These are phyloP conservation scores for Magnusiomyces ingens DNA, from an alignment of 1,139 yeast genomes.

Conservation along the genomic window DNA sequence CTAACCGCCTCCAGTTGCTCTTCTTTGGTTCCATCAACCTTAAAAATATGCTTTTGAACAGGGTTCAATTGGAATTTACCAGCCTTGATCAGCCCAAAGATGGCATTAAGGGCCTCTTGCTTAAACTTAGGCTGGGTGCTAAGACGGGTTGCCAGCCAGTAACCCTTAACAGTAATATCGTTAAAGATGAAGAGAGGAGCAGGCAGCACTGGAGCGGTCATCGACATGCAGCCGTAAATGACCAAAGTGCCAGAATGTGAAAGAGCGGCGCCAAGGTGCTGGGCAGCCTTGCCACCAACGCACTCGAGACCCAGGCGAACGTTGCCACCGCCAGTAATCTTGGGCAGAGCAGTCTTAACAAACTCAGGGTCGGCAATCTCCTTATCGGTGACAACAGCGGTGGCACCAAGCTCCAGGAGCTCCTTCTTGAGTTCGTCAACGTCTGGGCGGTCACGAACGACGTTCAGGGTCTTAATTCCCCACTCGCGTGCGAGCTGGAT, in stretches of 20 bases:
- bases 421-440: constrained; percentile 56
- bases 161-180: constrained; percentile 78
- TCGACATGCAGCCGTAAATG: constrained; percentile 97
- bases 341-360: constrained; percentile 53
- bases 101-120: constrained; percentile 46
- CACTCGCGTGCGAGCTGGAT: constrained; percentile 74
- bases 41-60: constrained; percentile 43
- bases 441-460: constrained; percentile 78
- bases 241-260: constrained; percentile 60
- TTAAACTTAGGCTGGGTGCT: not conserved
- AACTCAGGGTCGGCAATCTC: constrained; percentile 66
- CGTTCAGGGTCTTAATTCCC: constrained; percentile 78
- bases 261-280: constrained; percentile 77
- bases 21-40: constrained; percentile 39
- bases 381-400: constrained; percentile 86
- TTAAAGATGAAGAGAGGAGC: constrained; percentile 87
- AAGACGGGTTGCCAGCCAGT: constrained; percentile 49
- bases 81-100: constrained; percentile 41
- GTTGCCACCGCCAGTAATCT: constrained; percentile 28
- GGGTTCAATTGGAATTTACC: constrained; percentile 60
- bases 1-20: constrained; percentile 46
- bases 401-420: constrained; percentile 65
- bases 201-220: constrained; percentile 86
- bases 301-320: constrained; percentile 81
- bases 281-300: constrained; percentile 82